Evolutionary conservation across 1,139 yeast species (phyloP).

Genomic region (Suzukiozyma palmioleophila): DNA sequence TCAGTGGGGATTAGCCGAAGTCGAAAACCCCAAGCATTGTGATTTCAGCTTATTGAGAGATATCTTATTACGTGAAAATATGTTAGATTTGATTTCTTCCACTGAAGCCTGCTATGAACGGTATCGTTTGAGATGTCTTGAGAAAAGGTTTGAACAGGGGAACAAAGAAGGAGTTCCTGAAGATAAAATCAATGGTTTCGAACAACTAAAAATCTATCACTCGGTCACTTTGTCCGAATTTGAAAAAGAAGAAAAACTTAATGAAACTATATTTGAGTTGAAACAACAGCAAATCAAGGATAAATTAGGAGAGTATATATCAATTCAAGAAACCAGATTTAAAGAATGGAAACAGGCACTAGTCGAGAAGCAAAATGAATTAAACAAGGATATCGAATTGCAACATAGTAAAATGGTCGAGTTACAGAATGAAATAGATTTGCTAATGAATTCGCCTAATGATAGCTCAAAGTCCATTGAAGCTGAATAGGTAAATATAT

Average conservation of each 20-base stretch:
- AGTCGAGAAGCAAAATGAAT: slow-evolving; percentile 48
- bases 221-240: slow-evolving; percentile 30
- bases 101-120: slow-evolving; percentile 56
- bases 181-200: slow-evolving; percentile 8
- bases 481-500: too few relatives aligned
- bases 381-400: slow-evolving; percentile 53
- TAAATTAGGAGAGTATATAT: slow-evolving; percentile 45
- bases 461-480: not conserved
- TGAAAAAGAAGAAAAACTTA: slow-evolving; percentile 36
- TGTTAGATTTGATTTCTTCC: slow-evolving; percentile 56
- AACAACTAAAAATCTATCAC: slow-evolving; percentile 24
- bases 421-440: slow-evolving; percentile 20
- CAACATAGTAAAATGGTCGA: slow-evolving; percentile 30
- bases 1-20: slow-evolving; percentile 72
- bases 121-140: slow-evolving; percentile 44
- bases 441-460: not conserved
- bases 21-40: slow-evolving; percentile 61
- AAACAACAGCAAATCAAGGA: slow-evolving; percentile 42
- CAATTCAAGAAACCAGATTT: slow-evolving; percentile 55
- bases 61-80: slow-evolving; percentile 46
- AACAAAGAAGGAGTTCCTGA: not conserved
- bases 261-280: slow-evolving; percentile 46
- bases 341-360: slow-evolving; percentile 63
- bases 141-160: slow-evolving; percentile 17
- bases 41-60: slow-evolving; percentile 56